phyloP scores from a whole-genome alignment of 2,329 filamentous ascomycete genomes.

The Trichoderma semiorbis region DNA sequence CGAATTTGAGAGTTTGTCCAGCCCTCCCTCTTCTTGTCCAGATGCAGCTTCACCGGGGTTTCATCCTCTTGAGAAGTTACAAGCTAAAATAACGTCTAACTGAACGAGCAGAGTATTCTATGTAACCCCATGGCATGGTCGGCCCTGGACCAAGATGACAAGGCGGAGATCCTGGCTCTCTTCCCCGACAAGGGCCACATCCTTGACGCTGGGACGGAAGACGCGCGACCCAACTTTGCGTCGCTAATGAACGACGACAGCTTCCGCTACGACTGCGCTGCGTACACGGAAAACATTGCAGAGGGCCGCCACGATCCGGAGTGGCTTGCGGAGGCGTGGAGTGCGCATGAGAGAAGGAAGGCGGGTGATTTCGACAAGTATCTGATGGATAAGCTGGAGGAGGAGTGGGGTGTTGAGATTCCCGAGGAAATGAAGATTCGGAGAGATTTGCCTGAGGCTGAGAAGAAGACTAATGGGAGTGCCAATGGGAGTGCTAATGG shows the following conservation, averaged over 20 bases:
- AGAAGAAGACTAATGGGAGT: neutral
- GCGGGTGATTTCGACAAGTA: constrained; percentile 50
- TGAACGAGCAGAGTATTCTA: constrained; percentile 32
- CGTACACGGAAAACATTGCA: constrained; percentile 44
- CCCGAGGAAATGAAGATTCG: constrained; percentile 31
- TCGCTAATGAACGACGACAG: constrained; percentile 45
- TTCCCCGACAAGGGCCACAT: constrained; percentile 40
- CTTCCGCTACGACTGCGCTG: constrained; percentile 46
- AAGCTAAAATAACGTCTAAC: neutral
- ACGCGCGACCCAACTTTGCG: constrained; percentile 40
- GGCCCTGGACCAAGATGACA: constrained; percentile 33
- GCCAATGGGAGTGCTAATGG: neutral
- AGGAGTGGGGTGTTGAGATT: constrained; percentile 46
- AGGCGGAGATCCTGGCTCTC: constrained; percentile 35
- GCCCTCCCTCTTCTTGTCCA: too few relatives aligned
- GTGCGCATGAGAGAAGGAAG: constrained; percentile 47
- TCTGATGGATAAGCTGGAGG: constrained; percentile 42
- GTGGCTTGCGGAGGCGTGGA: constrained; percentile 52
- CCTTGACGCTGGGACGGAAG: constrained; percentile 32
- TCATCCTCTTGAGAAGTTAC: neutral
- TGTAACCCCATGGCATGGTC: constrained; percentile 40
- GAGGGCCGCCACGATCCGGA: constrained; percentile 49
- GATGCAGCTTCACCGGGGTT: neutral
- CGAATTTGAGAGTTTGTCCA: constrained; percentile 36
- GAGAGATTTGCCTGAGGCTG: neutral